Percentiles rank a stretch among this genome's conserved stretches.
Evolutionary conservation across 2,329 filamentous ascomycete genomes (phyloP).

Genomic region (Ambrosiella cleistominuta): DNA sequence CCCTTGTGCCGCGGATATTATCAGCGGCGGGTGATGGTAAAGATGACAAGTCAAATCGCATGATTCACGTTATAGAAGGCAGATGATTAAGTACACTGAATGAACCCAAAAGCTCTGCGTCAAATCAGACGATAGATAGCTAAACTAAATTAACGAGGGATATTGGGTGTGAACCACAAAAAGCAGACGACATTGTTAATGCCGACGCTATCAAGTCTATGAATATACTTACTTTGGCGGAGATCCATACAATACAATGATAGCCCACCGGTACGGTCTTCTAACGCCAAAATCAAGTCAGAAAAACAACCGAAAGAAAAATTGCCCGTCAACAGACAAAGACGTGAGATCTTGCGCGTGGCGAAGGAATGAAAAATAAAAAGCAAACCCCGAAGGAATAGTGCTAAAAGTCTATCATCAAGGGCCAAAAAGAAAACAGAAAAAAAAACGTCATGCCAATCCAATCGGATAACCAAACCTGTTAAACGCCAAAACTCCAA

Average conservation of each 20-base stretch:
- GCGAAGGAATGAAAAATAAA: background rate
- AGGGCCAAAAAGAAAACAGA: conserved; percentile 1
- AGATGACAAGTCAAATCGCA: background rate
- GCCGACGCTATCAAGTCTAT: conserved; percentile 1
- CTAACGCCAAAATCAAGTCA: no score
- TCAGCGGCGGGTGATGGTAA: background rate
- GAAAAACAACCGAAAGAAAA: background rate
- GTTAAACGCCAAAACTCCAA: background rate
- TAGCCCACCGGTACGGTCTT: no score
- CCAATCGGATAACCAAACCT: background rate
- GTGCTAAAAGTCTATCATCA: background rate
- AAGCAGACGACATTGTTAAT: background rate
- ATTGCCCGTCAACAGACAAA: background rate
- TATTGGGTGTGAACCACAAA: background rate
- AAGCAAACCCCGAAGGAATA: background rate
- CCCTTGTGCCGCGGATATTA: background rate
- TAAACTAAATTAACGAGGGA: background rate
- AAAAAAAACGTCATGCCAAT: background rate
- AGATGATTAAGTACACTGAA: no score
- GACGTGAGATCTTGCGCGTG: background rate
- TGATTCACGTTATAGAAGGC: no score
- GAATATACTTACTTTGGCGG: background rate
- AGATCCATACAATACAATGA: no score
- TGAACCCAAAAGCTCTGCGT: no score
- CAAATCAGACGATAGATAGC: no score